Base-by-base conservation (phyloP, 73 alveolate species). In the Paramecium octaurelia region DNA sequence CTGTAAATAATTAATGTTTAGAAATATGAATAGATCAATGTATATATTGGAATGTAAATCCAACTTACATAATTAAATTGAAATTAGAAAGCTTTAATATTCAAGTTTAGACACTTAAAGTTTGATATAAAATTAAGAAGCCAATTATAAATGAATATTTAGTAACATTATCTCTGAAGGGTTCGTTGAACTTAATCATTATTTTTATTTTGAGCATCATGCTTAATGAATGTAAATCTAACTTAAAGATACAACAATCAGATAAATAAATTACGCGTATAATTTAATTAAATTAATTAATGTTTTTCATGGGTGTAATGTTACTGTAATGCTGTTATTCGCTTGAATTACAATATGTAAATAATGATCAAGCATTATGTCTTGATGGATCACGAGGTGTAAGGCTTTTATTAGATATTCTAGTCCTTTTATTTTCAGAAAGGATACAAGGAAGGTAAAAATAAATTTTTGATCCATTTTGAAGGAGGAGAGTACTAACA, bases 401-500 rank as follows among this genome's bases (percentile, higher is more conserved):
- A 64, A 14, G 24, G 12, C 20, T 64, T 31, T 23, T 11, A 64
- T 64, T 6, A 64, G 3, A 6, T 6, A 64, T 64, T 64, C 12
- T 5, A 64, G 84, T 64, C 84, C 10, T 64, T 27, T 64, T 64
- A 64, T 34, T 64, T 31, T 12, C 46, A 27, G 16, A 64, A 64
- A 64, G 84, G 84, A 23, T 20, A 27, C 16, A 1, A 14, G 20
- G 46, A 64, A 23, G 84, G 84, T 12, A 64, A 64, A 64, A 64
- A 64, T 64, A 64, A 64, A 12, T 21, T 64, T 64, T 12, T 64
- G 50, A 64, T 64, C 14, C 84, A 64, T 64, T 64, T 64, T 34
- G 84, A 64, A 64, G 84, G 84, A 27, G 84, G 84, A 64, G 84
- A 64, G 84, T 64, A 64, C 27, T 12, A 64, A 64, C 7, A 64